Conservation (phyloP, 495 filamentous ascomycete genomes). For the Penicillium alfredii region DNA sequence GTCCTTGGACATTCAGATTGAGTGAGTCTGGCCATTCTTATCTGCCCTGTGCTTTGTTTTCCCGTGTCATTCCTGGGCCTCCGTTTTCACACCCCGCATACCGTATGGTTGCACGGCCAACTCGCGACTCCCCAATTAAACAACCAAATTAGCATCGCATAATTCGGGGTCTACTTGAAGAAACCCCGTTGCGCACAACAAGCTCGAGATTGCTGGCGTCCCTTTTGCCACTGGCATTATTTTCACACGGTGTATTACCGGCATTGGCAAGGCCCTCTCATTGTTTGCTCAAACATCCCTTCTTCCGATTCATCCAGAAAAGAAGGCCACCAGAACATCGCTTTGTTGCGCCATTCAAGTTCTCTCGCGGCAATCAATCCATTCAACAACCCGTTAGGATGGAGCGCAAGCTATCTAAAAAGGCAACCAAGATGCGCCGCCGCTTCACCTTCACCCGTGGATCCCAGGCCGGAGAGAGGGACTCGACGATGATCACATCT, state of each 20-base stretch:
- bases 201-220: neutral
- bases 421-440: conserved; percentile 19
- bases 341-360: too few species aligned
- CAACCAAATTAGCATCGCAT: neutral
- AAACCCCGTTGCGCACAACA: neutral
- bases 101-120: neutral
- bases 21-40: too few species aligned
- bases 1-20: too few species aligned
- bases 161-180: neutral
- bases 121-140: neutral
- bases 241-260: conserved; percentile 1
- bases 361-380: neutral
- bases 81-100: conserved; percentile 1
- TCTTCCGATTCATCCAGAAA: conserved; percentile 1
- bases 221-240: conserved; percentile 6
- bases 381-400: conserved; percentile 10
- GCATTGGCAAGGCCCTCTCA: conserved; percentile 4
- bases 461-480: conserved; percentile 5
- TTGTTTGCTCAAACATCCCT: conserved; percentile 1
- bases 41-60: too few species aligned
- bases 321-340: too few species aligned
- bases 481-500: conserved; percentile 9
- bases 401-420: conserved; percentile 24
- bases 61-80: too few species aligned
- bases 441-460: conserved; percentile 18